Percentiles rank a stretch among this genome's conserved stretches.
These are phyloP conservation scores for Tothia fuscella DNA, from an alignment of 2,329 filamentous ascomycete species.

Conservation along the genomic window DNA sequence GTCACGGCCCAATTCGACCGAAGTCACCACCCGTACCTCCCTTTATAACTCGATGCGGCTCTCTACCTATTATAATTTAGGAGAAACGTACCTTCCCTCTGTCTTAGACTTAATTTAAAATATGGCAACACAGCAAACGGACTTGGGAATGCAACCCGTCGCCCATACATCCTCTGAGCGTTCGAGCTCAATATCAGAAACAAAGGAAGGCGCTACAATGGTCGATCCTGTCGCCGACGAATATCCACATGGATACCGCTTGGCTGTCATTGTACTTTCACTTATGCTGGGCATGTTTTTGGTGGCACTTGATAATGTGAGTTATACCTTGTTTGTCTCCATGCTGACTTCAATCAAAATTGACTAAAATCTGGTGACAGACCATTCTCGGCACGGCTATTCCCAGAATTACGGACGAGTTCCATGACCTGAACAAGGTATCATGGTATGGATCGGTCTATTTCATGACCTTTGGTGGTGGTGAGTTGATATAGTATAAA, in stretches of 20 bases:
- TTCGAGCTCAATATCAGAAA: no score
- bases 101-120: no score
- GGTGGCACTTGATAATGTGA: slow-evolving; percentile 11
- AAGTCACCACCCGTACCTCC: no score
- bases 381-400: slow-evolving; percentile 27
- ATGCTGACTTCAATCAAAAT: neutral
- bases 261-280: slow-evolving; percentile 7
- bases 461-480: slow-evolving; percentile 27
- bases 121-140: no score
- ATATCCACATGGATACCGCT: neutral
- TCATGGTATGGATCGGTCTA: slow-evolving; percentile 29
- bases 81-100: no score
- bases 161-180: no score
- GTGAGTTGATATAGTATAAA: neutral
- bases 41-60: no score
- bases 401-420: slow-evolving; percentile 25
- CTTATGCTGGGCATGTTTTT: slow-evolving; percentile 10
- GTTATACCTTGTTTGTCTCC: neutral
- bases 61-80: no score
- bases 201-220: no score
- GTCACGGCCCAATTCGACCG: no score
- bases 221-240: no score
- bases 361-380: neutral
- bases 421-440: slow-evolving; percentile 24
- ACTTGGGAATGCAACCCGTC: no score